These are phyloP conservation scores for Strobilomyces dryophilus DNA, from an alignment of 768 basidiomycete species.

Conservation along the genomic window DNA sequence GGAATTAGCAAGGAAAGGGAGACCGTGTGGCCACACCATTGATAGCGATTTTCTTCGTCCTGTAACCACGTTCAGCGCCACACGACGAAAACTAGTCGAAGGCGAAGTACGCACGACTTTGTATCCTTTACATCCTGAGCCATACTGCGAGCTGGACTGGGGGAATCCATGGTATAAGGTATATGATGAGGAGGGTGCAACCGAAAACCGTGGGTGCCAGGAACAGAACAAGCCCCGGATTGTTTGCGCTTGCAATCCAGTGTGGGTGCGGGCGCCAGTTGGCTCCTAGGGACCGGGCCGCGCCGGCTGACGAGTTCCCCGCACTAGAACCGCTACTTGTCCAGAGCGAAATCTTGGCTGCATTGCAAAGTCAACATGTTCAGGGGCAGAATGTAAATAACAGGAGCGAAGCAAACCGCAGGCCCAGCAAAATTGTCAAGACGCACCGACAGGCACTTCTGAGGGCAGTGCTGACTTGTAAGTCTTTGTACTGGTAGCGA, in stretches of 20 bases:
- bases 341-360: not conserved
- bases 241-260: conserved; percentile 14
- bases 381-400: not conserved
- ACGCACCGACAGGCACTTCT: not conserved
- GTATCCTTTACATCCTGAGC: not conserved
- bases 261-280: conserved; percentile 17
- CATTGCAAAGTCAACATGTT: not conserved
- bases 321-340: conserved; percentile 3
- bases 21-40: conserved; percentile 2
- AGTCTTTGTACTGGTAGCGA: not conserved
- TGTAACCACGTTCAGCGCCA: conserved; percentile 1
- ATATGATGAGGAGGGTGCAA: not conserved
- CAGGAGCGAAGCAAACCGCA: not conserved
- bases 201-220: conserved; percentile 3
- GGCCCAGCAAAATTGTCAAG: not conserved
- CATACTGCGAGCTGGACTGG: not conserved
- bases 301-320: not conserved
- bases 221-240: not conserved
- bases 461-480: not conserved
- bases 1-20: not conserved
- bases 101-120: conserved; percentile 3
- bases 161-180: conserved; percentile 4
- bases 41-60: conserved; percentile 9
- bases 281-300: not conserved
- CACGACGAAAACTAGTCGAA: not conserved